phyloP scores from a whole-genome alignment of 2,329 filamentous ascomycete species.

The Fusarium keratoplasticum region DNA sequence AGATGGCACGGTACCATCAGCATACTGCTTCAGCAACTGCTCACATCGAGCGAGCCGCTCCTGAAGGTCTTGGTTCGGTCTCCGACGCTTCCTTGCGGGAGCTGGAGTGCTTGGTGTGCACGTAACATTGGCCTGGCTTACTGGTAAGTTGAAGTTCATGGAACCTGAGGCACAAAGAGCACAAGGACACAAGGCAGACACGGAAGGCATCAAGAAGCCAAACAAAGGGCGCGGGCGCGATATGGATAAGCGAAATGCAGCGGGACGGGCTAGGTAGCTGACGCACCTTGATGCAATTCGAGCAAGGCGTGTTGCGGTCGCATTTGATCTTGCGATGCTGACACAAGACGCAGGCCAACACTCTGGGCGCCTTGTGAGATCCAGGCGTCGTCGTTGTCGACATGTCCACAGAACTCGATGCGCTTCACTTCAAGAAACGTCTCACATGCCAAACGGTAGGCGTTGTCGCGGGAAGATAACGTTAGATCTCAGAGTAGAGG shows the following conservation, averaged over 20 bases:
- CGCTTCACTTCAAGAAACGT: constrained; percentile 6
- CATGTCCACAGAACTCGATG: constrained; percentile 45
- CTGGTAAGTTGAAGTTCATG: constrained; percentile 25
- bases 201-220: neutral
- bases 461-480: constrained; percentile 2
- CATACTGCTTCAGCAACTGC: constrained; percentile 69
- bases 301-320: constrained; percentile 68
- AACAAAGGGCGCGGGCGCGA: neutral
- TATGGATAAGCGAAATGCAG: neutral
- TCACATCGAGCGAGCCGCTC: constrained; percentile 70
- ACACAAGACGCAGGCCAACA: constrained; percentile 67
- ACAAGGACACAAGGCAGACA: neutral
- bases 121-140: constrained; percentile 64
- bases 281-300: constrained; percentile 69
- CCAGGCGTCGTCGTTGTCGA: constrained; percentile 46
- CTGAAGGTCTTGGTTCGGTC: constrained; percentile 71
- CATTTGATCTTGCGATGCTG: constrained; percentile 74
- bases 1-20: constrained; percentile 50
- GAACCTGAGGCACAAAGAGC: neutral
- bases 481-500: constrained; percentile 10
- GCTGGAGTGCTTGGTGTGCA: constrained; percentile 71
- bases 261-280: constrained; percentile 17
- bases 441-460: constrained; percentile 46
- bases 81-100: constrained; percentile 67
- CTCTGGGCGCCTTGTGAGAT: constrained; percentile 56